A percentile compares a stretch with the other conserved stretches of the same genome.
Conservation (phyloP, 352 stramenopile species). For the Globisporangium cylindrosporum region DNA sequence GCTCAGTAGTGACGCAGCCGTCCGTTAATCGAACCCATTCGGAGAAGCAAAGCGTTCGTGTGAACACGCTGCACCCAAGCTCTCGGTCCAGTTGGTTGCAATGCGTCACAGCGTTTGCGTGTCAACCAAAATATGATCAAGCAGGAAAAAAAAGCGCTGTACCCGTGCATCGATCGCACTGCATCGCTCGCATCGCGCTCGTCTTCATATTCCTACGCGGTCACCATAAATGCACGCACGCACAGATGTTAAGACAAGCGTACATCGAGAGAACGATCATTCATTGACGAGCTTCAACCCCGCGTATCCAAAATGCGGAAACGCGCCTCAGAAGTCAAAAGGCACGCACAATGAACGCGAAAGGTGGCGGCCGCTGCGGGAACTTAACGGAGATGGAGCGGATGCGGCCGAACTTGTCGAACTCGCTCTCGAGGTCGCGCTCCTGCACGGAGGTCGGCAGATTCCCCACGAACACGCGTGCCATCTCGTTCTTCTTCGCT, state of each 20-base stretch:
- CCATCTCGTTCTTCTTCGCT: slow-evolving; percentile 20
- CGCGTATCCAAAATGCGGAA: neutral
- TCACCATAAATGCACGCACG: neutral
- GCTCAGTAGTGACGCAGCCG: neutral
- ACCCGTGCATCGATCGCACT: slow-evolving; percentile 60
- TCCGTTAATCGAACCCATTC: neutral
- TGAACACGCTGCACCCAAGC: neutral
- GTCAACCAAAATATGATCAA: too few relatives aligned
- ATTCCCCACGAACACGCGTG: slow-evolving; percentile 60
- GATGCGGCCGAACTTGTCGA: slow-evolving; percentile 51
- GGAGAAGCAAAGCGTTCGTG: neutral
- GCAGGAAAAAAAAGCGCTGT: neutral
- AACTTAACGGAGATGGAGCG: slow-evolving; percentile 52
- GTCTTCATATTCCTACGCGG: slow-evolving; percentile 55
- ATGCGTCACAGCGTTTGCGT: neutral
- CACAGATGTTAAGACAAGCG: neutral
- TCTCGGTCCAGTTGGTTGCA: neutral
- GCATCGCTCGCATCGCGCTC: slow-evolving; percentile 53
- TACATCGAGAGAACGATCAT: neutral
- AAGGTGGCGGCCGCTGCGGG: slow-evolving; percentile 35
- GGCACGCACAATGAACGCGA: slow-evolving; percentile 58
- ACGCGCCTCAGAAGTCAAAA: neutral
- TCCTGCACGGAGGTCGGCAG: slow-evolving; percentile 55
- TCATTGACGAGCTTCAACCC: neutral
- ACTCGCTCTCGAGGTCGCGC: slow-evolving; percentile 51